phyloP scores from a whole-genome alignment of 257 asterid genomes.

The Fraxinus americana region DNA sequence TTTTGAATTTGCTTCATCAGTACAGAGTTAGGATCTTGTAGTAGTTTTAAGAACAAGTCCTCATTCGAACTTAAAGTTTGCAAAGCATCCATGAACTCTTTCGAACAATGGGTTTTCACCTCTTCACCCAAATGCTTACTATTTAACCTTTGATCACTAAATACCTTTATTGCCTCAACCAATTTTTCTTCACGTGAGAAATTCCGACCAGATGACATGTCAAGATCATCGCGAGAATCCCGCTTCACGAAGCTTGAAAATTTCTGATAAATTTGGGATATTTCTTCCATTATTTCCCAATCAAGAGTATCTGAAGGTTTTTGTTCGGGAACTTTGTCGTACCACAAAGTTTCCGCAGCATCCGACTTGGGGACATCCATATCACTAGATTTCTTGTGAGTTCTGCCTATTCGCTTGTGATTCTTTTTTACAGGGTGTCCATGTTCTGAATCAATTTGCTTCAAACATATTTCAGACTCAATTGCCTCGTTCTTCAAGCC shows the following conservation, averaged over 20 bases:
- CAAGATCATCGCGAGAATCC: slow-evolving; percentile 33
- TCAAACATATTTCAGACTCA: slow-evolving; percentile 38
- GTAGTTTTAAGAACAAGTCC: slow-evolving; percentile 59
- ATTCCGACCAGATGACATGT: slow-evolving; percentile 39
- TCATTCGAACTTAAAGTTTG: slow-evolving; percentile 51
- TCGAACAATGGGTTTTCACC: slow-evolving; percentile 45
- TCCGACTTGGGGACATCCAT: slow-evolving; percentile 48
- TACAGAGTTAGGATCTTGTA: slow-evolving; percentile 61
- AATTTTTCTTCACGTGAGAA: slow-evolving; percentile 53
- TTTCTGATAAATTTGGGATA: slow-evolving; percentile 41
- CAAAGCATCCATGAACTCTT: slow-evolving; percentile 72
- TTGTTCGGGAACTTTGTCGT: slow-evolving; percentile 31
- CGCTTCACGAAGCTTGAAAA: slow-evolving; percentile 28
- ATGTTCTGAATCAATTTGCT: slow-evolving; percentile 30
- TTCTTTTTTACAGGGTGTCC: slow-evolving; percentile 38
- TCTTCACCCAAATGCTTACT: slow-evolving; percentile 51
- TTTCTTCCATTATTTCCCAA: slow-evolving; percentile 58
- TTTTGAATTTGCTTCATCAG: slow-evolving; percentile 51
- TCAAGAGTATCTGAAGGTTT: slow-evolving; percentile 45
- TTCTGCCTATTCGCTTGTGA: slow-evolving; percentile 41
- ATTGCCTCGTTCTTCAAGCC: slow-evolving; percentile 34
- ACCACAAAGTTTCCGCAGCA: slow-evolving; percentile 28
- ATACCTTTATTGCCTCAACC: slow-evolving; percentile 60
- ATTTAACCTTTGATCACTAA: slow-evolving; percentile 52
- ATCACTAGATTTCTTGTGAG: slow-evolving; percentile 40